These are phyloP conservation scores for Aureobasidium leucospermi DNA, from an alignment of 2,329 filamentous ascomycete genomes.

Conservation along the genomic window DNA sequence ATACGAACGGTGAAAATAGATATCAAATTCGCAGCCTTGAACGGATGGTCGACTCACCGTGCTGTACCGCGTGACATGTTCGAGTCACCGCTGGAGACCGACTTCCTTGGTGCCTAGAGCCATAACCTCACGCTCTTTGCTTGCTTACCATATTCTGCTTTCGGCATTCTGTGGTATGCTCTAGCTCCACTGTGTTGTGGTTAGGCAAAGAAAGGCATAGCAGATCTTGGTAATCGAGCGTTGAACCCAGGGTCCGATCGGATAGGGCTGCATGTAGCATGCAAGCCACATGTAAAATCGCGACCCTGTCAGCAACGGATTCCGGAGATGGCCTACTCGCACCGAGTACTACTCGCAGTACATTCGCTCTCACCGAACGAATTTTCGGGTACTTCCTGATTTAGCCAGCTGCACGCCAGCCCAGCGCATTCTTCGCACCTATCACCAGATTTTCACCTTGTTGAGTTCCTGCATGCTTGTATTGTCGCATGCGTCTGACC, in stretches of 20 bases:
- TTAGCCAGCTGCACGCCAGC: constrained; percentile 6
- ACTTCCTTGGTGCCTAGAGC: neutral
- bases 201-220: neutral
- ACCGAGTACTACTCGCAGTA: neutral
- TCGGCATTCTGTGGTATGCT: neutral
- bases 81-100: neutral
- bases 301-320: neutral
- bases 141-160: constrained; percentile 2
- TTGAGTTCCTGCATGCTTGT: constrained; percentile 2
- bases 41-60: neutral
- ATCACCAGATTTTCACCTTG: neutral
- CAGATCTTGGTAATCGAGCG: constrained; percentile 9
- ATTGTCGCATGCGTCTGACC: neutral
- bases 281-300: neutral
- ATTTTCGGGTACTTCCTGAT: neutral
- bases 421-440: neutral
- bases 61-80: neutral
- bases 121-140: neutral
- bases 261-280: constrained; percentile 9
- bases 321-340: constrained; percentile 1
- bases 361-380: constrained; percentile 3
- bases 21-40: neutral
- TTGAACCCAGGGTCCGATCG: neutral
- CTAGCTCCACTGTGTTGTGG: neutral
- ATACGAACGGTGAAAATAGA: neutral